Base-by-base conservation (phyloP, 495 filamentous ascomycete species). In the Letharia lupina region DNA sequence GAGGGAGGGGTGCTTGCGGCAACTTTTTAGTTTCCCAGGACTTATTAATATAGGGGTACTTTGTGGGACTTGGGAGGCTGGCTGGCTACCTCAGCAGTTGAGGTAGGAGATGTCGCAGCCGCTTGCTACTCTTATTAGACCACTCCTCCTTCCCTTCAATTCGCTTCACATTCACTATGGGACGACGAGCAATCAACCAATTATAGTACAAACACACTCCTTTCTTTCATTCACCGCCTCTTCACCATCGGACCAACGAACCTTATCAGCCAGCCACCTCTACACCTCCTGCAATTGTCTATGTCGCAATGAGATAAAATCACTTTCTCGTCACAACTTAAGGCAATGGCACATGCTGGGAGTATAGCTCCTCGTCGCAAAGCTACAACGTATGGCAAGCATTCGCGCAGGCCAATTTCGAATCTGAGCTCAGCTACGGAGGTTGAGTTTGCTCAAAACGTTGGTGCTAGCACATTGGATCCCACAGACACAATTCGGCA, bases 341-440 rank as follows among this genome's bases (percentile, higher is more conserved):
- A 35, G 5, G 40, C 35, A 33, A 66, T 65, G 60, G 64, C 44
- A 54, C 33, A 56, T 31, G n/a, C 23, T 60, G 54, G 15, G 33
- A 37, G 73, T 65, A 64, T 63, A 23, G 65, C 52, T 39, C 71
- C 70, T 33, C 75, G 72, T 67, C 82, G 80, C 61, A 79, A 78
- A 67, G 71, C 74, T 42, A 72, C 76, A 37, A 84, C 81, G 1
- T 84, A 84, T 70, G 81, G 82, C 45, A 80, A 78, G 63, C 63
- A 76, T 15, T 67, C 71, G 41, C 74, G 70, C 64, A 73, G 70
- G 44, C 70, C 73, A 23, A 37, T 67, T 39, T 20, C 59, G 1
- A 20, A 16, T 10, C 3, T 37, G 13, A 57, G 54, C 16, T 57
- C 54, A 45, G 20, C 44, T 37, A 47, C 65, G 20, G 57, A 37